Evolutionary conservation across 106 monocot genomes (phyloP), one percentile per base, ranked within the genome.

Genomic region (Vanilla planifolia): DNA sequence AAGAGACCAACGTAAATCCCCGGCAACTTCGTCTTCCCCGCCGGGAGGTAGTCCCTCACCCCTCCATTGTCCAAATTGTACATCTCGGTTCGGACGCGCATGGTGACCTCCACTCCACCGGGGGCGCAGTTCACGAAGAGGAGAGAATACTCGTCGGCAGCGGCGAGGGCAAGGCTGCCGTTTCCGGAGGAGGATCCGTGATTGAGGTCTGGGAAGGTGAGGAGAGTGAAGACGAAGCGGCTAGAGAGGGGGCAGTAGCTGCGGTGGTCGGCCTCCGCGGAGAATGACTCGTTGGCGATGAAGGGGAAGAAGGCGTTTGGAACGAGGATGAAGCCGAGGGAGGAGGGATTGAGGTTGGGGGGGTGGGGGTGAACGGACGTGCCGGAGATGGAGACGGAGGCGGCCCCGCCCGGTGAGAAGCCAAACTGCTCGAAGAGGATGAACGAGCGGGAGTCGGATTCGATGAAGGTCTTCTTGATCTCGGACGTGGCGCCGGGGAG

Each of bases 371-470:
- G 20, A 51, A 69, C 73, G 6, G 66, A 59, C 55, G 59, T 61
- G 8, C 55, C 27, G 48, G 17, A 21, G 41, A 77, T 10, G 35
- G 70, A 70, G 28, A 78, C 67, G 45, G 55, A 33, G 34, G 61
- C 61, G 6, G n/a, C 28, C 48, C 77, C 82, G 63, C 70, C 50
- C 16, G 10, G 16, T 17, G 43, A 10, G 67, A 59, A 82, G 32
- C 77, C 82, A 28, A 82, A 83, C 16, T 78, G 70, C 62, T 83
- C 77, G 73, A 83, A 83, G 56, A 74, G 73, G 62, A 78, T 74
- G 33, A 72, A 17, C 10, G 65, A 36, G 15, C 77, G 28, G 1
- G 60, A 19, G 55, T 82, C 82, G 22, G 45, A 22, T 15, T 43
- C 39, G 61, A 83, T 83, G 33, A 35, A 48, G 32, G 39, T 57